Base-by-base conservation (phyloP, 495 filamentous ascomycete genomes). In the Cladorrhinum samala region DNA sequence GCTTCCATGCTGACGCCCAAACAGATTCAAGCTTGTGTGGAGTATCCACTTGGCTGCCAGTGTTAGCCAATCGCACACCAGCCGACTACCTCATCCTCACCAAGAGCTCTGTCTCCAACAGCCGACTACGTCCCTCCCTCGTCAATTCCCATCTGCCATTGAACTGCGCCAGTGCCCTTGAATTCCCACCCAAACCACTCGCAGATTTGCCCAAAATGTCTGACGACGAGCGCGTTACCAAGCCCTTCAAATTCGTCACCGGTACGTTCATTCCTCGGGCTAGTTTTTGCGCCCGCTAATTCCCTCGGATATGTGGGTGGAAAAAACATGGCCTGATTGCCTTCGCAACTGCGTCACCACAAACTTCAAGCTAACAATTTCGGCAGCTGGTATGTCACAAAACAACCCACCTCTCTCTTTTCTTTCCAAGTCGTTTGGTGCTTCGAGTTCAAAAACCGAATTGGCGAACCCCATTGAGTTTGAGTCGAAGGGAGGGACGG, bases 161-260 rank as follows among this genome's bases (percentile, higher is more conserved):
- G 41, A 38, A 58, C 52, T n/a, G n/a, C n/a, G n/a, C n/a, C n/a
- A n/a, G n/a, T n/a, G n/a, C n/a, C n/a, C n/a, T 53, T 54, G 52
- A 51, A 45, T 47, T 58, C 36, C 50, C 49, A 37, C 54, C 51
- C 55, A 39, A 55, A 25, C 53, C 49, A 39, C 51, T 56, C 30
- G 52, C 56, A 61, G 62, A 63, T 43, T 50, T 56, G 60, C 63
- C 66, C 71, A 84, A 69, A 66, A 96, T 89, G 87, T 84, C 86
- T 64, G 93, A 96, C 78, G 88, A 90, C 16, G 87, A 96, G 68
- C 86, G 86, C 71, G 83, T 88, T 73, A 96, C 91, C 72, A 99
- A 95, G 83, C 93, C 93, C 73, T 99, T 99, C 87, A 99, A 99
- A 86, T 97, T 96, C 77, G 93, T 97, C 60, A 97, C 93, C 76